These are phyloP conservation scores for Aegilops tauschii DNA, from an alignment of 176 grass and related monocot genomes.

Conservation along the genomic window DNA sequence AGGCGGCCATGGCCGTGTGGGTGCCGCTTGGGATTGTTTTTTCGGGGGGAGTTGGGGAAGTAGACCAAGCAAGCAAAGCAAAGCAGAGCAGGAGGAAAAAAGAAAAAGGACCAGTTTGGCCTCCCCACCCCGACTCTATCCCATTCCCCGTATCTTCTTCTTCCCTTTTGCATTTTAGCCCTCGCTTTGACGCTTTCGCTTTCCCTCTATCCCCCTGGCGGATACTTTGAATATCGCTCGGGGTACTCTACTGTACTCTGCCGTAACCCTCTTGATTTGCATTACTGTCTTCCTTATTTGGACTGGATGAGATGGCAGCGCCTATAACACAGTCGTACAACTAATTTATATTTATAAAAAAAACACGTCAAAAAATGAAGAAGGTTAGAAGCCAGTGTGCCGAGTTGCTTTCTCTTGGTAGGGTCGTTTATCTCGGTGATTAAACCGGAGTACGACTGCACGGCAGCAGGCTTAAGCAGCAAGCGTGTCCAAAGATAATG, in stretches of 20 bases:
- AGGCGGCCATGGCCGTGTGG: conserved; percentile 43
- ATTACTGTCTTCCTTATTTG: neutral
- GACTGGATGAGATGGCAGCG: too few relatives aligned
- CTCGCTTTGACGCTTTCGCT: conserved; percentile 22
- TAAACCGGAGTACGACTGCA: neutral
- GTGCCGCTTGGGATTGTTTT: conserved; percentile 19
- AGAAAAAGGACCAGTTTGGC: conserved; percentile 1
- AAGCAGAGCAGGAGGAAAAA: neutral
- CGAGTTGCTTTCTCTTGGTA: neutral
- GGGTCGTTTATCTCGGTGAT: neutral
- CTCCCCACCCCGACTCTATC: conserved; percentile 1
- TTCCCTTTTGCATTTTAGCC: conserved; percentile 5
- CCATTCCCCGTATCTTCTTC: too few relatives aligned
- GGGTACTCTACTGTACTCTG: neutral
- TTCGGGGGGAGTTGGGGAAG: conserved; percentile 4
- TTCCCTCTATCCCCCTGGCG: neutral
- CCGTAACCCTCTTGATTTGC: neutral
- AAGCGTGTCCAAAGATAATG: neutral
- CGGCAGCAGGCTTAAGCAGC: neutral
- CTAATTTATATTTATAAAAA: too few relatives aligned
- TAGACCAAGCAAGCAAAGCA: conserved; percentile 33
- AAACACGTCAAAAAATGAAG: too few relatives aligned
- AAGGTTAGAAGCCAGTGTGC: neutral
- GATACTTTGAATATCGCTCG: neutral
- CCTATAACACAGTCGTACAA: too few relatives aligned